These are phyloP conservation scores for Ophiocordyceps camponoti-rufipedis DNA, from an alignment of 2,329 filamentous ascomycete genomes.

Conservation along the genomic window DNA sequence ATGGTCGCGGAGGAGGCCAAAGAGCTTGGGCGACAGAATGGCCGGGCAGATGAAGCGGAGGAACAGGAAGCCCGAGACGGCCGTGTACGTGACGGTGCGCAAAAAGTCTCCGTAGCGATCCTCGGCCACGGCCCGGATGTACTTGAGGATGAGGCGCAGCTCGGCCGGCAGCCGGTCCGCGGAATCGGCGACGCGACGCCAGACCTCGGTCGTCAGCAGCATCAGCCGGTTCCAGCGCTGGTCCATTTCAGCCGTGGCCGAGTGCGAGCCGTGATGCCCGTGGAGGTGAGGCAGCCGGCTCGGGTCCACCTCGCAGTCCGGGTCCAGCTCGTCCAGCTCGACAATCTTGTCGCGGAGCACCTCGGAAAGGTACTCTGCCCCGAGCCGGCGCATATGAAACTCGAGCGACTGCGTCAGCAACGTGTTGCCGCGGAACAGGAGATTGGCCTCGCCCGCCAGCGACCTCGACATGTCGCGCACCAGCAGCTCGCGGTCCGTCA, in stretches of 20 bases:
- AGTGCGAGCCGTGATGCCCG: constrained; percentile 4
- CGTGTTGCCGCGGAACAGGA: constrained; percentile 90
- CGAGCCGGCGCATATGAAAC: constrained; percentile 85
- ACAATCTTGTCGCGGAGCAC: constrained; percentile 68
- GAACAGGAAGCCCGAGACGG: constrained; percentile 87
- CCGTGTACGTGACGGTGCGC: constrained; percentile 78
- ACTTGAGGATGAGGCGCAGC: constrained; percentile 70
- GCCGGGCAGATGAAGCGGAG: constrained; percentile 90
- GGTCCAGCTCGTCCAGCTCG: constrained; percentile 80
- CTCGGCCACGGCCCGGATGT: constrained; percentile 80
- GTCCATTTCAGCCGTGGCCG: constrained; percentile 45
- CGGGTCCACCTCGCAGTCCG: constrained; percentile 89
- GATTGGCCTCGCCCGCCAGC: constrained; percentile 72
- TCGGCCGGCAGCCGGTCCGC: constrained; percentile 61
- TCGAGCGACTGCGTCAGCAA: constrained; percentile 85
- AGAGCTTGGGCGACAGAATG: constrained; percentile 89
- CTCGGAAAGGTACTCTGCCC: constrained; percentile 82
- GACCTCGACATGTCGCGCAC: constrained; percentile 65
- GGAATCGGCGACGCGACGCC: constrained; percentile 67
- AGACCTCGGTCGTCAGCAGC: constrained; percentile 61
- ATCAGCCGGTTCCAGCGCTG: constrained; percentile 71
- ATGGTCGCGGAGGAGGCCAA: constrained; percentile 68
- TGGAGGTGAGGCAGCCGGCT: constrained; percentile 37
- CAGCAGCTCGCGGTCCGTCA: constrained; percentile 49
- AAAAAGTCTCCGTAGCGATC: constrained; percentile 89